Conservation (phyloP, 2,329 filamentous ascomycete species). For the Orbilia quercus region DNA sequence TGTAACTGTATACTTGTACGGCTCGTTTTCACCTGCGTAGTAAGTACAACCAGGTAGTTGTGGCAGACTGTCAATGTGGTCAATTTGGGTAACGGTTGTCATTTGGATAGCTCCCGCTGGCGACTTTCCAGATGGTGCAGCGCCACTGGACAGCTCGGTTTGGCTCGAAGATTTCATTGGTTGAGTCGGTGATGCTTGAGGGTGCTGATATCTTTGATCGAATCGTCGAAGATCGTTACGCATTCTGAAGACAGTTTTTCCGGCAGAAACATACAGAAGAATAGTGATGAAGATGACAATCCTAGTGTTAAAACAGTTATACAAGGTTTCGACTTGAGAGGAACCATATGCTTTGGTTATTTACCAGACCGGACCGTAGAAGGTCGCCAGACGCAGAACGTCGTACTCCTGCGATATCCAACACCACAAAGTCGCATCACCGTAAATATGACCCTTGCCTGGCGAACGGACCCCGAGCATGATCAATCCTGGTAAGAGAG, state of each 20-base stretch:
- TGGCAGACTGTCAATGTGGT: conserved; percentile 23
- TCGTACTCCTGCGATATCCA: conserved; percentile 78
- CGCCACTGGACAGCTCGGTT: conserved; percentile 61
- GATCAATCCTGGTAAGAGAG: conserved; percentile 74
- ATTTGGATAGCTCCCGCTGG: conserved; percentile 73
- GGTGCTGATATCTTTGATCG: conserved; percentile 61
- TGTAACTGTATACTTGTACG: conserved; percentile 38
- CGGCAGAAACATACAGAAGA: conserved; percentile 75
- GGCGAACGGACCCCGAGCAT: conserved; percentile 72
- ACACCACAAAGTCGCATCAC: conserved; percentile 82
- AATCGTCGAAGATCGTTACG: conserved; percentile 72
- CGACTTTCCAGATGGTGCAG: conserved; percentile 63
- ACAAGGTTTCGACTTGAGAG: conserved; percentile 43
- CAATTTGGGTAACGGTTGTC: conserved; percentile 66
- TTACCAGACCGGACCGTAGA: conserved; percentile 79
- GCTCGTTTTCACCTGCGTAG: conserved; percentile 29
- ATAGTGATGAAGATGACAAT: conserved; percentile 72
- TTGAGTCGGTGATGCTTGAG: conserved; percentile 4
- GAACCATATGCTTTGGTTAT: conserved; percentile 58
- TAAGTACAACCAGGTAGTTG: conserved; percentile 30
- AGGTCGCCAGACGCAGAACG: conserved; percentile 76
- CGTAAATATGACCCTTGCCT: conserved; percentile 73
- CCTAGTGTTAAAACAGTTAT: conserved; percentile 63
- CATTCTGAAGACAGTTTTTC: conserved; percentile 75
- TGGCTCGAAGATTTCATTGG: conserved; percentile 22